Base-by-base conservation (phyloP, 176 grass and related monocot genomes). In the Phyllostachys edulis region DNA sequence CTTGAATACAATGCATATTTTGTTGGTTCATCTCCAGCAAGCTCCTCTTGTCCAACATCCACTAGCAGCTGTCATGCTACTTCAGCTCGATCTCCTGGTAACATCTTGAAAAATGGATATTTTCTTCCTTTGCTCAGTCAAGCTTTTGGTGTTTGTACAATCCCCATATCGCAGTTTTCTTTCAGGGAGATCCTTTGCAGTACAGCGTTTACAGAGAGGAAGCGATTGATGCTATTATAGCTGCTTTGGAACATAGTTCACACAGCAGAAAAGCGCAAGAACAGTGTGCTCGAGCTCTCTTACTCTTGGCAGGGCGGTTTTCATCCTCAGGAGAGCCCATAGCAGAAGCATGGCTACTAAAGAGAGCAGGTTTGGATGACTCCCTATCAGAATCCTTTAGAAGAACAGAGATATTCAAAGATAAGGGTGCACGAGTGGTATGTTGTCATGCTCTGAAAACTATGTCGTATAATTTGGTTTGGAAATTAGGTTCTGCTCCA, bases 41-140 rank as follows among this genome's bases (percentile, higher is more conserved):
- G 91, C 96, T 68, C 91, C 96, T 37, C 24, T 88, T 65, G 80
- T 85, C 67, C 93, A 99, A 79, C 88, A 92, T 60, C 96, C 96
- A 60, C 65, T 99, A 80, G 88, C 90, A 73, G 96, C 96, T 81
- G 85, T 82, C 42, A 78, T 99, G 87, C 79, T 99, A 81, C 86
- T 99, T 66, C 89, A 92, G 67, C 88, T 99, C 54, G 96, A 94
- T 89, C 91, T 96, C 46, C 91, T 99, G 96, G 96, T 99, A 92
- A 67, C 72, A 73, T 52, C 60, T 87, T 26, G 38, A 76, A 49
- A n/a, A 23, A 77, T 7, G 21, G 37, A 82, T 54, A 10, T 80
- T 82, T 78, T 84, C 15, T 80, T 80, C 60, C 7, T 81, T 85
- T 67, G 1, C 42, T 20, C 17, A 61, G 36, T 18, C 49, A 75